phyloP scores from a whole-genome alignment of 192 early-diverging fungal species.

The Backusella australiensis region DNA sequence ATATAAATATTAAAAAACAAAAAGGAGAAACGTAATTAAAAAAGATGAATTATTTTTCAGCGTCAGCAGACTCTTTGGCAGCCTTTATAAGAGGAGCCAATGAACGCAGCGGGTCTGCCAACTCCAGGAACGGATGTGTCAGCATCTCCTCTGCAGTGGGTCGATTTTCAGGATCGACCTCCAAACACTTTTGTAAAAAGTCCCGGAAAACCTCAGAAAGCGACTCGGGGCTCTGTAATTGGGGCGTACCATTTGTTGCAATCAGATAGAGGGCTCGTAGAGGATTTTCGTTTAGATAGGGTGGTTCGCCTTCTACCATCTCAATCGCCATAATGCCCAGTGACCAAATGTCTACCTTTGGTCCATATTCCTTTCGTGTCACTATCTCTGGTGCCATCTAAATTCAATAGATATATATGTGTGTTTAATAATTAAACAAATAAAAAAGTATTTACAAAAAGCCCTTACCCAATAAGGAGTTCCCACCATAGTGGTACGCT shows the following conservation, averaged over 20 bases:
- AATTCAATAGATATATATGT: not conserved
- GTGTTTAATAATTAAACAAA: not conserved
- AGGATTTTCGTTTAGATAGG: conserved; percentile 94
- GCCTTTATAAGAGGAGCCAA: conserved; percentile 74
- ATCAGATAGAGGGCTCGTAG: conserved; percentile 89
- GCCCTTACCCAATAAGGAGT: conserved; percentile 81
- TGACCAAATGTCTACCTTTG: conserved; percentile 96
- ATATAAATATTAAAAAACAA: too few species aligned
- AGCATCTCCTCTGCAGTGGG: conserved; percentile 78
- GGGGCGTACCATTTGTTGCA: conserved; percentile 94
- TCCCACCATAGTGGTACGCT: conserved; percentile 82
- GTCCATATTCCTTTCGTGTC: conserved; percentile 85
- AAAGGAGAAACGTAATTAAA: not conserved
- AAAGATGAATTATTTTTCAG: not conserved
- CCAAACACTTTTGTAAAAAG: conserved; percentile 79
- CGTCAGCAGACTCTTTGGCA: conserved; percentile 1
- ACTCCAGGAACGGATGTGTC: conserved; percentile 81
- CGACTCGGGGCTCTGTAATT: conserved; percentile 83
- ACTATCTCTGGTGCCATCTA: conserved; percentile 97
- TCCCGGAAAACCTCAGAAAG: conserved; percentile 73
- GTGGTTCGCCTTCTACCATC: conserved; percentile 97
- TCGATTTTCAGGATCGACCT: conserved; percentile 81
- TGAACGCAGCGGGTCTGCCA: conserved; percentile 81
- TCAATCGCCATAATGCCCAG: conserved; percentile 97
- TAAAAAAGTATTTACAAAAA: not conserved